A percentile compares a stretch with the other conserved stretches of the same genome.
Evolutionary conservation across 441 rosid species (phyloP).

Genomic region (Syzygium syzygioides): DNA sequence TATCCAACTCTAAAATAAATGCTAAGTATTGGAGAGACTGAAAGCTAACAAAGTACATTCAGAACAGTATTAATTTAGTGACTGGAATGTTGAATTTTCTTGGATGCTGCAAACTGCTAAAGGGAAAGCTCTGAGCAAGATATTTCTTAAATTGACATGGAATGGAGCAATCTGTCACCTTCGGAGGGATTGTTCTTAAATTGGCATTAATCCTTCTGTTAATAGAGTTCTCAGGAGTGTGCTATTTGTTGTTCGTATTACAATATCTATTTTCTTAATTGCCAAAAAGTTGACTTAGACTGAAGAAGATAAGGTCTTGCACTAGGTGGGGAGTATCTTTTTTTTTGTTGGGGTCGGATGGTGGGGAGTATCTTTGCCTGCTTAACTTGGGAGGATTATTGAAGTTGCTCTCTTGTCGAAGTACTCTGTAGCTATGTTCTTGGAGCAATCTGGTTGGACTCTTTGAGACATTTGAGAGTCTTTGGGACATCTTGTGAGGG

Average conservation of each 20-base stretch:
- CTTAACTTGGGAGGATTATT: not conserved
- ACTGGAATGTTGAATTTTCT: not conserved
- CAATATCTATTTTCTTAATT: not conserved
- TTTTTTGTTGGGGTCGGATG: no score
- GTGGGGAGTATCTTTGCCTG: not conserved
- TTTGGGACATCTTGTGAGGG: not conserved
- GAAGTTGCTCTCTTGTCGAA: not conserved
- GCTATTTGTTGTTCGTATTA: not conserved
- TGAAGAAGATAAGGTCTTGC: not conserved
- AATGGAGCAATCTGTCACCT: not conserved
- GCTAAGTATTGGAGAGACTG: not conserved
- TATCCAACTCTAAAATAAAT: not conserved
- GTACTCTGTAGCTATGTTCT: not conserved
- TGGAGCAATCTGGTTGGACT: not conserved
- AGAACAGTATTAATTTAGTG: not conserved
- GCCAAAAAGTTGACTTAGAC: not conserved
- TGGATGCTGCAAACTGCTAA: not conserved
- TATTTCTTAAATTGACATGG: not conserved
- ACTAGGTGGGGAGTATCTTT: not conserved
- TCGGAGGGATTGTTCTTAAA: not conserved
- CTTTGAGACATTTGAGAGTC: not conserved
- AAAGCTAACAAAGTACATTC: not conserved
- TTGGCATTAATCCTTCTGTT: not conserved
- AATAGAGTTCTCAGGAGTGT: not conserved
- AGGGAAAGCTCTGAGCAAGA: not conserved